Conservation (phyloP, 1,284 basidiomycete genomes). For the Pseudozyma sp. region DNA sequence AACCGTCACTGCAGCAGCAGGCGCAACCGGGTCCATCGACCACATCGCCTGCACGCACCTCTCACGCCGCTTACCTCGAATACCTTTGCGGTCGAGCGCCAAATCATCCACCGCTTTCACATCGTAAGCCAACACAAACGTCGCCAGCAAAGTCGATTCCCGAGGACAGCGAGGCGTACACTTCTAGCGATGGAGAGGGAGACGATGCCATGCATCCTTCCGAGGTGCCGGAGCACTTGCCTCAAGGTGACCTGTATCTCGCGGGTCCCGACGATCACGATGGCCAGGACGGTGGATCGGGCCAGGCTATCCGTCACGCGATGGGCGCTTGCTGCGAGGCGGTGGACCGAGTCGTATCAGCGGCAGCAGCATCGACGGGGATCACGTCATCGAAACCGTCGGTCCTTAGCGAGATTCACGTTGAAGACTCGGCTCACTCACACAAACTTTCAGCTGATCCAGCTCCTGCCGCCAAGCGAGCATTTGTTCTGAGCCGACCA, state of each 20-base stretch:
- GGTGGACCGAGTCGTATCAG: slow-evolving; percentile 60
- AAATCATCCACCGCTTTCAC: slow-evolving; percentile 28
- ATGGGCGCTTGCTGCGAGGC: slow-evolving; percentile 63
- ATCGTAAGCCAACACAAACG: slow-evolving; percentile 9
- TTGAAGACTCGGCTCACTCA: not conserved
- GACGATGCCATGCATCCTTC: slow-evolving; percentile 54
- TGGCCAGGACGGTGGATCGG: slow-evolving; percentile 55
- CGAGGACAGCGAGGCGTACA: slow-evolving; percentile 41
- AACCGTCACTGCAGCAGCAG: slow-evolving; percentile 2
- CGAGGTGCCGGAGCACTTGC: slow-evolving; percentile 59
- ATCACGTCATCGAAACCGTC: not conserved
- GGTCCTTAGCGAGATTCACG: slow-evolving; percentile 18
- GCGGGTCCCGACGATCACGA: slow-evolving; percentile 46
- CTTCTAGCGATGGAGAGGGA: slow-evolving; percentile 58
- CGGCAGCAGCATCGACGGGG: slow-evolving; percentile 12
- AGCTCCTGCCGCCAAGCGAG: slow-evolving; percentile 47
- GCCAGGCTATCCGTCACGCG: slow-evolving; percentile 62
- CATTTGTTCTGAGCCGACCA: slow-evolving; percentile 66
- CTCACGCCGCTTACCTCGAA: slow-evolving; percentile 46
- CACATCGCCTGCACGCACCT: slow-evolving; percentile 7
- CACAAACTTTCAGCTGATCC: not conserved
- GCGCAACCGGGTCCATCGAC: not conserved
- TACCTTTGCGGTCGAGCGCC: slow-evolving; percentile 41
- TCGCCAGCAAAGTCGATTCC: slow-evolving; percentile 13
- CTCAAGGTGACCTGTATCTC: slow-evolving; percentile 66